Base-by-base conservation (phyloP, 164 flowering plant genomes). In the Vitis labrusca region DNA sequence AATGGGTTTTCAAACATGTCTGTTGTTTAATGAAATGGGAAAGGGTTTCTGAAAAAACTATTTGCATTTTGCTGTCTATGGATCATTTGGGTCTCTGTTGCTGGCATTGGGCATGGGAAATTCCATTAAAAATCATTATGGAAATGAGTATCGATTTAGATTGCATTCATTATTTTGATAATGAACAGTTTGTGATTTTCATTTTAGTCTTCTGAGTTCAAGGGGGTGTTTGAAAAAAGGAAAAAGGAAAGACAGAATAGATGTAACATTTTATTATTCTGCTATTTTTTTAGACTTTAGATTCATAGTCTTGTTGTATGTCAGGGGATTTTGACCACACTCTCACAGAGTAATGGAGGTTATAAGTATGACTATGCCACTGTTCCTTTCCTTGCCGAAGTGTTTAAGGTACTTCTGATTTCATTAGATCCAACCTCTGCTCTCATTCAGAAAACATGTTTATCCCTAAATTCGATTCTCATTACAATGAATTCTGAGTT, bases 371-470 rank as follows among this genome's bases (percentile, higher is more conserved):
- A 92, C 69, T 94, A 91, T 75, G 96, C 98, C 2, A 92, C 97
- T 9, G 89, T 94, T 73, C 98, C 98, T 60, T 94, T 94, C 79
- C 97, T 95, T 53, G 98, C 98, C 64, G 99, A 95, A 77, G 88
- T 90, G 71, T 90, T 88, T 64, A 95, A 95, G 99, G 99, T 93
- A 73, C 16, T 68, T 74, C 54, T 62, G 12, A 49, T 1, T 19
- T 5, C 27, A 14, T 59, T 60, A 3, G 44, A 37, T 37, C 44
- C 7, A 2, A 37, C 5, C 7, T 37, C 7, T 6, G 44, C 7
- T 23, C 7, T 37, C 44, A 6, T 29, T 7, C 49, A 23, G 27
- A 29, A 60, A 23, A 19, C 10, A 23, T 47, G 59, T 30, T 37
- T 57, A 49, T 49, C 65, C 16, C 29, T 51, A 53, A 3, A 29